Conservation (phyloP, 176 grass and related monocot species). For the Saccharum officinarum region DNA sequence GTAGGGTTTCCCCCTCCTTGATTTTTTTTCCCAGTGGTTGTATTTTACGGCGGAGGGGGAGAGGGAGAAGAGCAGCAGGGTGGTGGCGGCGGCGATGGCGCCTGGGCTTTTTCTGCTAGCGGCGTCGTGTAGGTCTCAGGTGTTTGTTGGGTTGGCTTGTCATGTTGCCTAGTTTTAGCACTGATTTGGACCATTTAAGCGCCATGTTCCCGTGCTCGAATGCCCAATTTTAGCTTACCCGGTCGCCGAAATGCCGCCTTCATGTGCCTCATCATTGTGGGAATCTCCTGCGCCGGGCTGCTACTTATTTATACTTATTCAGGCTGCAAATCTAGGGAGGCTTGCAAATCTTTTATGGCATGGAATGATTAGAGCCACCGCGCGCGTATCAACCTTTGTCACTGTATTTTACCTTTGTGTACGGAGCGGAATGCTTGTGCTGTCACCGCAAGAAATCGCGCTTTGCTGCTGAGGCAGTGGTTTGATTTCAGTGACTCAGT, state of each 20-base stretch:
- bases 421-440: constrained; percentile 15
- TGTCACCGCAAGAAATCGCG: background rate
- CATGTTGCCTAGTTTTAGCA: constrained; percentile 40
- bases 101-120: background rate
- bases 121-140: background rate
- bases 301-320: background rate
- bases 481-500: constrained; percentile 20
- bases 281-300: constrained; percentile 13
- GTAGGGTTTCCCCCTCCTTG: background rate
- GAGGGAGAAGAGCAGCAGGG: background rate
- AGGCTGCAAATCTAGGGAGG: constrained; percentile 30
- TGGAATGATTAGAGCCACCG: constrained; percentile 42
- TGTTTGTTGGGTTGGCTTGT: constrained; percentile 33
- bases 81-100: background rate
- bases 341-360: background rate
- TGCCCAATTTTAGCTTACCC: constrained; percentile 35
- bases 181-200: constrained; percentile 17
- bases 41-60: constrained; percentile 4
- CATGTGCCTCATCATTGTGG: constrained; percentile 31
- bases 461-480: background rate
- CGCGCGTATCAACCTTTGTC: background rate
- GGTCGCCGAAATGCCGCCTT: constrained; percentile 21
- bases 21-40: background rate
- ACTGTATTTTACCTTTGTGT: background rate
- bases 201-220: constrained; percentile 11